Percentiles rank a stretch among this genome's conserved stretches.
Evolutionary conservation across 805 yeast genomes (phyloP).

Genomic region (Ogataea wickerhamii): DNA sequence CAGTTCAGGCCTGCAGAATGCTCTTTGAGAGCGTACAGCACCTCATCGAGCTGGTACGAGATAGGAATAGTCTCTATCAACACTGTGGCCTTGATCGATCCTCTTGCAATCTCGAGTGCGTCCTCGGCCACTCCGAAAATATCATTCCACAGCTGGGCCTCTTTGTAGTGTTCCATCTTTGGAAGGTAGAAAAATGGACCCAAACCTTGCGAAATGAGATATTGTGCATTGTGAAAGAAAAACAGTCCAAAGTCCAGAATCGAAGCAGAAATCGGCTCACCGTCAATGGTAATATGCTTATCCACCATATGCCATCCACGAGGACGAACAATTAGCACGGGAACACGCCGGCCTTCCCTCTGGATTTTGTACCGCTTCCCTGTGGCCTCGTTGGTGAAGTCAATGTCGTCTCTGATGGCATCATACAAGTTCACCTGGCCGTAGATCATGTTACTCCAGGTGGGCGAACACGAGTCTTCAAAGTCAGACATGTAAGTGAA

Average conservation of each 20-base stretch:
- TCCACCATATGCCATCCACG: slow-evolving; percentile 87
- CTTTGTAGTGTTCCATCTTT: slow-evolving; percentile 82
- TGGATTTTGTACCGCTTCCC: slow-evolving; percentile 40
- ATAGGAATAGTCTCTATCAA: slow-evolving; percentile 82
- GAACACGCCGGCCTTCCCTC: slow-evolving; percentile 54
- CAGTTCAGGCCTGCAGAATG: slow-evolving; percentile 81
- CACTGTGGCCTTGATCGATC: slow-evolving; percentile 78
- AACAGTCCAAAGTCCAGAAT: slow-evolving; percentile 75
- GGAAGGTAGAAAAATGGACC: slow-evolving; percentile 84
- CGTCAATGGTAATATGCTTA: slow-evolving; percentile 65
- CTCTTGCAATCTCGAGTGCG: slow-evolving; percentile 61
- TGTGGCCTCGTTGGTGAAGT: slow-evolving; percentile 37
- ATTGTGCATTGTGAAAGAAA: slow-evolving; percentile 71
- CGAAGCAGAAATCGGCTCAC: slow-evolving; percentile 75
- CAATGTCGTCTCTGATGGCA: slow-evolving; percentile 66
- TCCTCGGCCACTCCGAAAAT: slow-evolving; percentile 76
- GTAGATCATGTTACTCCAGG: slow-evolving; percentile 75
- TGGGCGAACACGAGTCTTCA: slow-evolving; percentile 81
- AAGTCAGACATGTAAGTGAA: slow-evolving; percentile 85
- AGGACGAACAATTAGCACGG: slow-evolving; percentile 80
- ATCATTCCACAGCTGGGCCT: slow-evolving; percentile 82
- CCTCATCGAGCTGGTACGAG: slow-evolving; percentile 84
- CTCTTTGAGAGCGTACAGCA: slow-evolving; percentile 68
- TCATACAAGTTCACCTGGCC: slow-evolving; percentile 80
- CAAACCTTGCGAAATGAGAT: slow-evolving; percentile 56